phyloP scores from a whole-genome alignment of 2,329 filamentous ascomycete genomes.

The Penicillium olsonii region DNA sequence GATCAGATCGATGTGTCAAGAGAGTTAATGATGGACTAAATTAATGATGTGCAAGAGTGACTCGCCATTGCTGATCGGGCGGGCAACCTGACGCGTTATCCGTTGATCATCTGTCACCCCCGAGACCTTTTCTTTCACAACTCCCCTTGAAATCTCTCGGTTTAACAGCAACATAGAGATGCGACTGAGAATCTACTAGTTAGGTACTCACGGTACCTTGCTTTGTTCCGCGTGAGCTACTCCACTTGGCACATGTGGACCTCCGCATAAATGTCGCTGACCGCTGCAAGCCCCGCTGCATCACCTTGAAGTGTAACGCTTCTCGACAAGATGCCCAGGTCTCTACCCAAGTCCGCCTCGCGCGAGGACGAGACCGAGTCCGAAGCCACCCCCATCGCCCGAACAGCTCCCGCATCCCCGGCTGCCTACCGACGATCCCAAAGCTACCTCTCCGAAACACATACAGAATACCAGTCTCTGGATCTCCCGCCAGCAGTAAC shows the following conservation, averaged over 20 bases:
- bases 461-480: slow-evolving; percentile 34
- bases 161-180: slow-evolving; percentile 2
- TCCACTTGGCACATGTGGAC: slow-evolving; percentile 5
- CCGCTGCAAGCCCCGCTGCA: slow-evolving; percentile 2
- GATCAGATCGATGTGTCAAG: background rate
- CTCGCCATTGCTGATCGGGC: background rate
- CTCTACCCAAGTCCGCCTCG: slow-evolving; percentile 27
- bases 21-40: background rate
- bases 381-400: slow-evolving; percentile 14
- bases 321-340: slow-evolving; percentile 32
- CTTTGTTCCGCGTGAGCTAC: slow-evolving; percentile 1
- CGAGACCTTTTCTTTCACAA: background rate
- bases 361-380: slow-evolving; percentile 18
- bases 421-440: slow-evolving; percentile 33
- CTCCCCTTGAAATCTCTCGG: no score
- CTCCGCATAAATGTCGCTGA: slow-evolving; percentile 6
- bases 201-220: background rate
- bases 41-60: background rate
- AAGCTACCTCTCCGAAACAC: slow-evolving; percentile 33
- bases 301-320: slow-evolving; percentile 9
- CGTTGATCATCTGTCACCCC: slow-evolving; percentile 7
- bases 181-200: background rate
- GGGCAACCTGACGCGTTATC: slow-evolving; percentile 9
- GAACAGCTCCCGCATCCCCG: slow-evolving; percentile 41
- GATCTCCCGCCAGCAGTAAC: slow-evolving; percentile 31